Percentiles rank a stretch among this genome's conserved stretches.
These are phyloP conservation scores for Yarrowia sp. DNA, from an alignment of 805 yeast species.

Conservation along the genomic window DNA sequence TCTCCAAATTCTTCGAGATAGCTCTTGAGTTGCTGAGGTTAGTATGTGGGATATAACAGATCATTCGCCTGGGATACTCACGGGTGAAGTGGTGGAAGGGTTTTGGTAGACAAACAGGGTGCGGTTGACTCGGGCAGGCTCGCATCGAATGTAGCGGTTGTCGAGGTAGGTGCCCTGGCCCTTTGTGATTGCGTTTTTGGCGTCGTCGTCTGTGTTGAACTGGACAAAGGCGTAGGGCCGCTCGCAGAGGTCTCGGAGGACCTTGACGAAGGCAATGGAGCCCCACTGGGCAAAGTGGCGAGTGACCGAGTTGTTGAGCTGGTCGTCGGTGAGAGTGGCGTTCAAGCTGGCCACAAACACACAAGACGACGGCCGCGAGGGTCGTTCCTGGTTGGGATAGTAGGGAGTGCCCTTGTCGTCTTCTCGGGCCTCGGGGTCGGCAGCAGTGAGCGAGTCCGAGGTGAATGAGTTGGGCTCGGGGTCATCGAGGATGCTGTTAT, in stretches of 20 bases:
- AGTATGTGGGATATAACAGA: not conserved
- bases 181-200: constrained; percentile 58
- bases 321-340: constrained; percentile 63
- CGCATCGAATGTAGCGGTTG: constrained; percentile 80
- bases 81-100: not conserved
- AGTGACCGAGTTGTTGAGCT: constrained; percentile 63
- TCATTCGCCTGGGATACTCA: not conserved
- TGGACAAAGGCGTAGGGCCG: constrained; percentile 94
- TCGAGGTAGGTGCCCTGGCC: constrained; percentile 69
- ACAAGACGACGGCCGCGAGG: constrained; percentile 69
- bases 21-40: constrained; percentile 37
- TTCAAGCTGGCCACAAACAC: constrained; percentile 85
- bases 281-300: constrained; percentile 54
- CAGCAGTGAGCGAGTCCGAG: constrained; percentile 23
- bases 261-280: constrained; percentile 55
- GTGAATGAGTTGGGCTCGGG: constrained; percentile 20
- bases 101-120: constrained; percentile 50
- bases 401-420: constrained; percentile 6
- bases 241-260: constrained; percentile 72
- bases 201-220: constrained; percentile 66
- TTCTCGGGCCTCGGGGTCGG: not conserved
- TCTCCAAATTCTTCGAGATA: constrained; percentile 62
- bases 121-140: constrained; percentile 86
- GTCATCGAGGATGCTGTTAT: constrained; percentile 1
- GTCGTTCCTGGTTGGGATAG: constrained; percentile 21